Base-by-base conservation (phyloP, 176 grass and related monocot species). In the Pharus latifolius region DNA sequence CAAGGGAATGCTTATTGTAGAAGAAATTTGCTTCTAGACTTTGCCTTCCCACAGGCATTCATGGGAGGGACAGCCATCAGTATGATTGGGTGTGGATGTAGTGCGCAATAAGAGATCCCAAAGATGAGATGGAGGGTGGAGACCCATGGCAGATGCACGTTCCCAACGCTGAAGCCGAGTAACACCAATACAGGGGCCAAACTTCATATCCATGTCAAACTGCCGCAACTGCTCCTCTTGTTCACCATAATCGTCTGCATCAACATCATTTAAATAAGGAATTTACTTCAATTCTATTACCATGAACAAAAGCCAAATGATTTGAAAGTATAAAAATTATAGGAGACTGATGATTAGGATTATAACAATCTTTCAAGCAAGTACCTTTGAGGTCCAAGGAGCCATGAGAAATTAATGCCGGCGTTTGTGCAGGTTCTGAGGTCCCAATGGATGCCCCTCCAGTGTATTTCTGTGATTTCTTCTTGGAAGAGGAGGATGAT, bases 1-100 rank as follows among this genome's bases (percentile, higher is more conserved):
- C 42, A 50, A 27, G 16, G 7, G 33, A 10, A 28, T 19, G 38
- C 28, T n/a, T 56, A 13, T 17, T 35, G 7, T 38, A 38, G 14
- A 38, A 62, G 37, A 38, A 9, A 9, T 18, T 40, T 56, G 18
- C 15, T 74, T 42, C 70, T 84, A 88, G 34, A 84, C 77, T 46
- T 82, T 75, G 22, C 81, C 80, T 49, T 88, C 86, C 86, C 86
- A 88, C n/a, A 88, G 81, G 65, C 86, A 88, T 34, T 88, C 81
- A 19, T 19, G 28, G 15, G 56, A 80, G 18, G 40, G 70, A 0
- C 38, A 6, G 0, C 38, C 22, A 0, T 54, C 67, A 25, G 19
- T 43, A 40, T 0, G 48, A 42, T 53, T 74, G 44, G 63, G 49
- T 20, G 29, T 35, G 1, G 58, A 65, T 11, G 63, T 3, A 25